Evolutionary conservation across 2,329 filamentous ascomycete species (phyloP).

Genomic region (Spiromastix sp.): DNA sequence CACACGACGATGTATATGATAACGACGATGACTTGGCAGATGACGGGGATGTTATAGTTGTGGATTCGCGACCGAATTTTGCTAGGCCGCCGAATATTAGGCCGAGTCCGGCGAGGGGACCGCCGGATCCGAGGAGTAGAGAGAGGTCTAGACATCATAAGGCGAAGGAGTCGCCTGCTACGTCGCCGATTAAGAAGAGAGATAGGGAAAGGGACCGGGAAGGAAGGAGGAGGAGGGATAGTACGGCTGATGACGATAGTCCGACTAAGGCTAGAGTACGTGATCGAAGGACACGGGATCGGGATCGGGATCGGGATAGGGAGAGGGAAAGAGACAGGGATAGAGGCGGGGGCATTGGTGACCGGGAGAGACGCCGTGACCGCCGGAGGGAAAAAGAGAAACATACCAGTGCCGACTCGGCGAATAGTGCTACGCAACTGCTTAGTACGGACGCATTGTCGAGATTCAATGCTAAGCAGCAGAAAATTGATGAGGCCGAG

Average conservation of each 20-base stretch:
- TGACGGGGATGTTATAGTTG: slow-evolving; percentile 13
- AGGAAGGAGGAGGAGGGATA: slow-evolving; percentile 19
- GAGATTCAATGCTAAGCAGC: slow-evolving; percentile 54
- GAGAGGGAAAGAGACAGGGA: slow-evolving; percentile 12
- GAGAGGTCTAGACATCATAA: slow-evolving; percentile 16
- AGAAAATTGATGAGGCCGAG: slow-evolving; percentile 40
- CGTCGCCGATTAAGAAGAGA: slow-evolving; percentile 25
- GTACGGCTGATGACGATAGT: slow-evolving; percentile 20
- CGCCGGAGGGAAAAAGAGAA: slow-evolving; percentile 18
- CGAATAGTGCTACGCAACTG: slow-evolving; percentile 32
- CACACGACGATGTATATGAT: slow-evolving; percentile 1
- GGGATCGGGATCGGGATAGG: slow-evolving; percentile 9
- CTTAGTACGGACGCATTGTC: slow-evolving; percentile 50
- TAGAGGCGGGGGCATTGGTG: slow-evolving; percentile 4
- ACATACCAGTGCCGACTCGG: slow-evolving; percentile 32
- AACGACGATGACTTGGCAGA: slow-evolving; percentile 5
- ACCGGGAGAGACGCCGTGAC: slow-evolving; percentile 9
- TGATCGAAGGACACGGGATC: slow-evolving; percentile 15
- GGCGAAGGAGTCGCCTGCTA: slow-evolving; percentile 26
- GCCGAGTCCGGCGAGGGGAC: slow-evolving; percentile 10
- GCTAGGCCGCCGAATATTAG: slow-evolving; percentile 18
- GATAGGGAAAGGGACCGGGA: slow-evolving; percentile 25
- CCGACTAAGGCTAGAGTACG: slow-evolving; percentile 11
- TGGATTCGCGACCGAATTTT: slow-evolving; percentile 21
- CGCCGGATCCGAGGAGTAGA: slow-evolving; percentile 9